phyloP scores from a whole-genome alignment of 225 moss, liverwort and hornwort genomes.

The Ulota crispa region DNA sequence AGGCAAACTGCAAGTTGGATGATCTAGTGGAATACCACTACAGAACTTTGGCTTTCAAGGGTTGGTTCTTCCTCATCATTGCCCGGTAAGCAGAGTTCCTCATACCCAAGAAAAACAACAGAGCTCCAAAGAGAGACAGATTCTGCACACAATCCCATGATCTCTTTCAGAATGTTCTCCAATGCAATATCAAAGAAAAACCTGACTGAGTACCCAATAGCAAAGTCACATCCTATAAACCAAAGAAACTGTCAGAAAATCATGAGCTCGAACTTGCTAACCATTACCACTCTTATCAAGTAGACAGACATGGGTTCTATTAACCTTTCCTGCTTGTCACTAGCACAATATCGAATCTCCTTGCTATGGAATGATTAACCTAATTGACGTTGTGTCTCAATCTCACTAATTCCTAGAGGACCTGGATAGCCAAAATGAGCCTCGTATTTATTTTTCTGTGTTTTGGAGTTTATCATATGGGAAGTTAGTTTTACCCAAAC shows the following conservation, averaged over 20 bases:
- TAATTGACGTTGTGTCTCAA: neutral
- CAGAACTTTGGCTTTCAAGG: slow-evolving; percentile 60
- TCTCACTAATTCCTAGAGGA: neutral
- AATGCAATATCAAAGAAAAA: neutral
- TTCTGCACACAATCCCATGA: slow-evolving; percentile 63
- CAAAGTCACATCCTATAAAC: neutral
- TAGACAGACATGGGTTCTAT: neutral
- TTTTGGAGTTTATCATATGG: neutral
- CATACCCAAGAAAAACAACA: slow-evolving; percentile 85
- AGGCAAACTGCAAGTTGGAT: slow-evolving; percentile 8
- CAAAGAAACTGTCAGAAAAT: neutral
- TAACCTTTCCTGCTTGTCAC: neutral
- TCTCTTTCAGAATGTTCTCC: neutral
- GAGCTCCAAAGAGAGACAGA: slow-evolving; percentile 81
- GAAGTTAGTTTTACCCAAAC: neutral
- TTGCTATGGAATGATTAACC: neutral
- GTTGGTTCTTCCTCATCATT: slow-evolving; percentile 65
- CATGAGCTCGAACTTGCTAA: neutral
- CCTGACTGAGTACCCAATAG: neutral
- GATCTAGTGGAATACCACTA: slow-evolving; percentile 24
- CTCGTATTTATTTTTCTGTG: neutral
- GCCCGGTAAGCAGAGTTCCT: slow-evolving; percentile 69
- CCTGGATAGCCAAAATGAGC: neutral
- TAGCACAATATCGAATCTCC: neutral
- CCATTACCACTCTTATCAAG: neutral